Evolutionary conservation across 2,329 filamentous ascomycete genomes (phyloP).

Genomic region (Hymenoscyphus infarciens): DNA sequence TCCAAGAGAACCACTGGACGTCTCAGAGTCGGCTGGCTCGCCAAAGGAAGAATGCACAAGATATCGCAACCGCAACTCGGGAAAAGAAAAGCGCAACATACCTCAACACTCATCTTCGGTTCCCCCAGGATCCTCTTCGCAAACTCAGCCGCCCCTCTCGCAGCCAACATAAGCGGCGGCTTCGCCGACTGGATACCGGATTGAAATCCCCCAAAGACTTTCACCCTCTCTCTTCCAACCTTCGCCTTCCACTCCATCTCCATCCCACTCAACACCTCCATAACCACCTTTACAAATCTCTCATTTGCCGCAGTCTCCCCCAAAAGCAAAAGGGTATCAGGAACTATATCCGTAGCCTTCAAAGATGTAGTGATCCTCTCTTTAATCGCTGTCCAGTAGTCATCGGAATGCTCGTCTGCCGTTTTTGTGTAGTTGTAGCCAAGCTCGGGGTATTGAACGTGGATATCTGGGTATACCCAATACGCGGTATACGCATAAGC

Average conservation of each 20-base stretch:
- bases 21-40: background rate
- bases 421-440: conserved; percentile 3
- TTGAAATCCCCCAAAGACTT: conserved; percentile 10
- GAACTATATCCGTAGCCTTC: conserved; percentile 12
- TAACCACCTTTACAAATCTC: conserved; percentile 14
- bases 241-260: conserved; percentile 8
- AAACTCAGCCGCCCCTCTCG: conserved; percentile 20
- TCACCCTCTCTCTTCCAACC: background rate
- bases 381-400: conserved; percentile 14
- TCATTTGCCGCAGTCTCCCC: conserved; percentile 15
- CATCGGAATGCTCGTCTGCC: background rate
- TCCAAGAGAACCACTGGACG: background rate
- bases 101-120: conserved; percentile 10
- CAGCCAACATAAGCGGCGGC: conserved; percentile 8
- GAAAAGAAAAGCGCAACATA: background rate
- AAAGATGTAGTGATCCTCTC: conserved; percentile 8
- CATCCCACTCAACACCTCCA: conserved; percentile 14
- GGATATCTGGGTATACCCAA: background rate
- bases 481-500: background rate
- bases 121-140: conserved; percentile 17
- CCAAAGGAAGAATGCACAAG: no score
- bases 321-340: conserved; percentile 19
- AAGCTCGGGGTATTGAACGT: conserved; percentile 6
- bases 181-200: background rate
- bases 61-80: background rate